phyloP scores from a whole-genome alignment of 2,329 filamentous ascomycete genomes.

The Botrytis fabae region DNA sequence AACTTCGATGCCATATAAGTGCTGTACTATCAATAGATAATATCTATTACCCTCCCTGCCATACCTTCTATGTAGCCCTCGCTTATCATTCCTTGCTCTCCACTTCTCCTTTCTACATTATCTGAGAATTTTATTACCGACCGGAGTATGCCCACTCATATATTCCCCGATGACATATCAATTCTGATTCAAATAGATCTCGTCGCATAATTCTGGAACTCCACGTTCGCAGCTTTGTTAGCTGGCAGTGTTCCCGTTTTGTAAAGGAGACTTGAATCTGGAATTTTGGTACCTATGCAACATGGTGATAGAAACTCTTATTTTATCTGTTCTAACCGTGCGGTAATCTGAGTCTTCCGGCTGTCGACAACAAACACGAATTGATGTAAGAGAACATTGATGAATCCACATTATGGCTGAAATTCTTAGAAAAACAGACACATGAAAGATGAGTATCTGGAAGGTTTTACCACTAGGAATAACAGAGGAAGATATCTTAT shows the following conservation, averaged over 20 bases:
- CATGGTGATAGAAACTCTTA: too few relatives aligned
- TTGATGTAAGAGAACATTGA: not conserved
- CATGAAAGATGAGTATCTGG: not conserved
- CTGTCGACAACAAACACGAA: not conserved
- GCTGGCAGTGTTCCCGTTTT: too few relatives aligned
- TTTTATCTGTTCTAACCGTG: not conserved
- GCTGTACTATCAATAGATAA: too few relatives aligned
- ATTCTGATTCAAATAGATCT: not conserved
- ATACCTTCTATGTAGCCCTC: not conserved
- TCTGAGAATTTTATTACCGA: not conserved
- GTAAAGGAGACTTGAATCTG: not conserved
- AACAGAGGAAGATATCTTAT: not conserved
- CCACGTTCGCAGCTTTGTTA: too few relatives aligned
- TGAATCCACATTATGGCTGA: not conserved
- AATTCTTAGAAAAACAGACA: not conserved
- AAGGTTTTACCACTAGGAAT: not conserved
- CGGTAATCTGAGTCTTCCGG: not conserved
- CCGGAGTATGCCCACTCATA: fast-evolving
- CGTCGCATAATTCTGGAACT: not conserved
- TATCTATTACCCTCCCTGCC: too few relatives aligned
- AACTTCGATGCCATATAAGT: too few relatives aligned
- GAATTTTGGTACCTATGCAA: not conserved
- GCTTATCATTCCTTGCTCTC: not conserved
- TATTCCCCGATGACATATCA: not conserved
- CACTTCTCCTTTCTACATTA: not conserved